Evolutionary conservation across 805 yeast genomes (phyloP).

Genomic region (Candida montana): DNA sequence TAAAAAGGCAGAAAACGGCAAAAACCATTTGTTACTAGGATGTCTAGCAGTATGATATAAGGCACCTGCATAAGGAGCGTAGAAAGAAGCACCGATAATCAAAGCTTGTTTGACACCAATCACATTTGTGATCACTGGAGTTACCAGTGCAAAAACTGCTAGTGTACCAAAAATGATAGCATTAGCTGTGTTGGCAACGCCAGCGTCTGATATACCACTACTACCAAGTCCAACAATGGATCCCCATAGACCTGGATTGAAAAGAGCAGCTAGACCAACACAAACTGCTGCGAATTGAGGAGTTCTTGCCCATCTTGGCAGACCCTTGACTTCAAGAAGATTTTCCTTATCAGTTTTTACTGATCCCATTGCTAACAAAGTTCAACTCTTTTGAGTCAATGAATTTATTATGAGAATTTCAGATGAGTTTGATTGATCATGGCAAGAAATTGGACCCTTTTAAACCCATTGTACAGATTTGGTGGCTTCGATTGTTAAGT

Average conservation of each 20-base stretch:
- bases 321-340: neutral
- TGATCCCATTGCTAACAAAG: too few relatives aligned
- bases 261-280: neutral
- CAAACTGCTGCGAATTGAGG: slow-evolving; percentile 2
- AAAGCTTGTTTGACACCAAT: slow-evolving; percentile 1
- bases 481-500: too few relatives aligned
- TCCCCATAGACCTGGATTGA: slow-evolving; percentile 3
- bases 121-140: neutral
- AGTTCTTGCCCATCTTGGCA: neutral
- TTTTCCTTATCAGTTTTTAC: neutral
- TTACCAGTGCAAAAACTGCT: neutral
- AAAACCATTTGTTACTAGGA: neutral
- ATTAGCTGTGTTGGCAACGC: neutral
- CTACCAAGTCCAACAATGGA: neutral
- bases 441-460: too few relatives aligned
- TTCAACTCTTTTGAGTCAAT: too few relatives aligned
- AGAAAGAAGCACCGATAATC: neutral
- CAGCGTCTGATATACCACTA: slow-evolving; percentile 1
- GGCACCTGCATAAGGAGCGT: slow-evolving; percentile 1
- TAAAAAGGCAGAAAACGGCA: neutral
- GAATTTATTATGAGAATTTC: too few relatives aligned
- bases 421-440: too few relatives aligned
- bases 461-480: too few relatives aligned
- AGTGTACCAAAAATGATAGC: neutral
- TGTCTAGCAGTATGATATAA: neutral